Conservation (phyloP, 2,329 filamentous ascomycete species). For the Pseudogymnoascus sp. region DNA sequence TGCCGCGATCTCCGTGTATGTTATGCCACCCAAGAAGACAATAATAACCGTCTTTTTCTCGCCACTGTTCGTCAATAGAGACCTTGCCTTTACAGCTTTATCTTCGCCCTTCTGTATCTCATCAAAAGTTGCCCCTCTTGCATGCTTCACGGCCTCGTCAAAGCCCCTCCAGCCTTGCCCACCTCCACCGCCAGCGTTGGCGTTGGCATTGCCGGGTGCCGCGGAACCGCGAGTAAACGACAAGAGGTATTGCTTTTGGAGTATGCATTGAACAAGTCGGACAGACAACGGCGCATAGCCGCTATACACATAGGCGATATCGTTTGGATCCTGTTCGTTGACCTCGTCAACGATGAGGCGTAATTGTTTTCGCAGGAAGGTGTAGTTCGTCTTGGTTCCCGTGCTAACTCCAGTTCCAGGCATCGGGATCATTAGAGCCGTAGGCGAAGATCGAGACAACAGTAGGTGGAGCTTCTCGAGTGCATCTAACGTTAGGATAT, state of each 20-base stretch:
- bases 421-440: conserved; percentile 76
- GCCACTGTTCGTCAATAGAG: conserved; percentile 67
- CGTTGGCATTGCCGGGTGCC: conserved; percentile 38
- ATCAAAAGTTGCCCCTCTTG: conserved; percentile 82
- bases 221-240: conserved; percentile 59
- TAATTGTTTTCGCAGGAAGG: conserved; percentile 75
- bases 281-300: conserved; percentile 92
- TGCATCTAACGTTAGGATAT: conserved; percentile 79
- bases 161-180: conserved; percentile 87
- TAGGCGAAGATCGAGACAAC: conserved; percentile 65
- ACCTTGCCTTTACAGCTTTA: conserved; percentile 79
- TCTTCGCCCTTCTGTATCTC: conserved; percentile 88
- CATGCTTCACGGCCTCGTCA: conserved; percentile 83
- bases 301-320: conserved; percentile 96
- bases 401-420: conserved; percentile 46
- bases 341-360: conserved; percentile 93
- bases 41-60: conserved; percentile 82
- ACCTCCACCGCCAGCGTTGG: conserved; percentile 43
- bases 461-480: conserved; percentile 88
- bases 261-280: conserved; percentile 80
- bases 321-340: conserved; percentile 86
- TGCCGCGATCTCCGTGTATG: conserved; percentile 91
- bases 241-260: conserved; percentile 81
- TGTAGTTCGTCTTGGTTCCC: conserved; percentile 81
- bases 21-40: conserved; percentile 97